Evolutionary conservation across 495 filamentous ascomycete species (phyloP), one percentile per base, ranked within the genome.

Genomic region (Daldinia decipiens): DNA sequence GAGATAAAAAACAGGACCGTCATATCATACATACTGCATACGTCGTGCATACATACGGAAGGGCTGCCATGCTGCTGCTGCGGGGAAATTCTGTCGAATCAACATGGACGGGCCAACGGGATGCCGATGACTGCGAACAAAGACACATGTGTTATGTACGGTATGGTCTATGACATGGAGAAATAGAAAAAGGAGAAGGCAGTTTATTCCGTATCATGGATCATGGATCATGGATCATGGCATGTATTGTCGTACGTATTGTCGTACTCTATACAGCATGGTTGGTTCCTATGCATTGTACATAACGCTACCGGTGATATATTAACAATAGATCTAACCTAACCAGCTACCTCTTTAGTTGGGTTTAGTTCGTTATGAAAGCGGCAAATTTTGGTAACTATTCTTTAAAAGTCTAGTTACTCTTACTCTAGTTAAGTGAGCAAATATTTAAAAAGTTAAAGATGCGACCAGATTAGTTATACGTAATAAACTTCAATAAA

Each of bases 21-120:
- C 15, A 52, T 63, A 67, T 63, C 57, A 59, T 72, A 67, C 59
- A 55, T 24, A 40, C 69, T 64, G 31, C 63, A 63, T 72, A 64
- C 59, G 31, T 68, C 54, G 31, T 65, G 55, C 47, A 38, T 70
- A 64, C 60, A 70, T 70, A 59, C 47, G 13, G 65, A 39, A 64
- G 56, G 65, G 51, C 61, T 55, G 56, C 56, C 60, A 54, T 68
- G 65, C 56, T 72, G 65, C 56, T 72, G 62, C 70, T 73, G 70
- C 70, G 70, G 70, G 70, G 70, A 73, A 73, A 69, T 57, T 66
- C 70, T 51, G 53, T 73, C 65, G 52, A 73, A 73, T 73, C 62
- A 60, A 40, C 70, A 56, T 24, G 51, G 45, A 43, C 65, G 65
- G 60, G 59, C 51, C 55, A 72, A 47, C 64, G 69, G 69, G 64